Percentiles rank a stretch among this genome's conserved stretches.
phyloP scores from a whole-genome alignment of 2,329 filamentous ascomycete genomes.

The Hortaea sp. region DNA sequence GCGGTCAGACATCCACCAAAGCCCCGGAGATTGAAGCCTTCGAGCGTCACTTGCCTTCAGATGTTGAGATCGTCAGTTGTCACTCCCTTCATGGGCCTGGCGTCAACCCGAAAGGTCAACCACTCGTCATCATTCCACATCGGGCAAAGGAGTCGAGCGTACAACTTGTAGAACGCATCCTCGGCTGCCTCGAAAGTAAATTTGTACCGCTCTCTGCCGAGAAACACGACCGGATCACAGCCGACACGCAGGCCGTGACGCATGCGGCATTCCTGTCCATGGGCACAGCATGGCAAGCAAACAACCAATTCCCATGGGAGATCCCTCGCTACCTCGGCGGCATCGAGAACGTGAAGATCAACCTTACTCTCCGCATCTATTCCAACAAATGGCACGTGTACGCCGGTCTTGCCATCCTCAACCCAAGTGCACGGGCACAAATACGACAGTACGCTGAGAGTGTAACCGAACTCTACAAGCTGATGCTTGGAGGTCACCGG shows the following conservation, averaged over 20 bases:
- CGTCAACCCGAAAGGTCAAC: conserved; percentile 61
- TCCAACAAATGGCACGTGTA: conserved; percentile 99
- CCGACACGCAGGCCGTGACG: conserved; percentile 95
- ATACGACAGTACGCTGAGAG: conserved; percentile 89
- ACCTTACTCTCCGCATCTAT: conserved; percentile 94
- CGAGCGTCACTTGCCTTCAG: conserved; percentile 72
- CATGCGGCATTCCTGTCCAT: conserved; percentile 93
- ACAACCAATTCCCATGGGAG: conserved; percentile 94
- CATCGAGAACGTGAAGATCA: conserved; percentile 99
- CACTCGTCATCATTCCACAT: conserved; percentile 88
- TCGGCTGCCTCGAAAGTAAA: conserved; percentile 75
- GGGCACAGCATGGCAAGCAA: conserved; percentile 95
- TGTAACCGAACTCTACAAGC: conserved; percentile 89
- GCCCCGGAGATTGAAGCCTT: conserved; percentile 92
- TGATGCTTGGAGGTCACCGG: conserved; percentile 81
- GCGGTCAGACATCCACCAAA: conserved; percentile 96
- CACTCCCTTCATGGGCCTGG: conserved; percentile 93
- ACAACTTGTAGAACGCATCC: conserved; percentile 66
- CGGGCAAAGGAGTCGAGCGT: conserved; percentile 70
- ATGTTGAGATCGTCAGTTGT: conserved; percentile 90
- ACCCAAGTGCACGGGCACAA: conserved; percentile 82
- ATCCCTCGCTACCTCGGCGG: conserved; percentile 90
- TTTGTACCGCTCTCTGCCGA: conserved; percentile 77
- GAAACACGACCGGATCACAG: conserved; percentile 92
- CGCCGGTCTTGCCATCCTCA: conserved; percentile 90